A percentile compares a stretch with the other conserved stretches of the same genome.
Conservation (phyloP, 2,329 filamentous ascomycete species). For the Torrubiella hemipterigena region DNA sequence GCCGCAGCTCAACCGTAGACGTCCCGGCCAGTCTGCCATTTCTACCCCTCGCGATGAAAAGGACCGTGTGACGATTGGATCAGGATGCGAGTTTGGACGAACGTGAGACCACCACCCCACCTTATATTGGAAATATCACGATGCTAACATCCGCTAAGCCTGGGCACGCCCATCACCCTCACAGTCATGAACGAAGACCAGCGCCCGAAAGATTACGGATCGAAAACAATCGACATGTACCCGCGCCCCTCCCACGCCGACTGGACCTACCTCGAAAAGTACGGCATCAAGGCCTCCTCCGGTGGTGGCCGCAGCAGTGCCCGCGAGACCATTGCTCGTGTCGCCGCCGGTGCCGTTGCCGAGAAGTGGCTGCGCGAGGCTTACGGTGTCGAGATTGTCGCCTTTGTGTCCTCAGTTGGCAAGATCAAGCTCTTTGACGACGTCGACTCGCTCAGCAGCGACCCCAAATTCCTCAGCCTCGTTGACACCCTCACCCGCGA, state of each 20-base stretch:
- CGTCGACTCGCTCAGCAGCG: slow-evolving; percentile 52
- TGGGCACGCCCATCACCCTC: slow-evolving; percentile 84
- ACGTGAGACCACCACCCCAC: slow-evolving; percentile 29
- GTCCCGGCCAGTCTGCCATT: slow-evolving; percentile 80
- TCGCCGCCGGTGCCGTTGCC: slow-evolving; percentile 82
- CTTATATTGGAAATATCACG: not conserved
- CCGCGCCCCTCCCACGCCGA: slow-evolving; percentile 89
- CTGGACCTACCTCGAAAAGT: slow-evolving; percentile 96
- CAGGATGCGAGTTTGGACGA: slow-evolving; percentile 79
- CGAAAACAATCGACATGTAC: slow-evolving; percentile 81
- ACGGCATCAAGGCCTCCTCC: slow-evolving; percentile 82
- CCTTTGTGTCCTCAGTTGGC: slow-evolving; percentile 81
- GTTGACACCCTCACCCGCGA: slow-evolving; percentile 60
- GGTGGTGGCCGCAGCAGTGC: slow-evolving; percentile 85
- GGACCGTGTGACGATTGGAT: slow-evolving; percentile 84
- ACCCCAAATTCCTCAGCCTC: slow-evolving; percentile 68
- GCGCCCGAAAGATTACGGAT: slow-evolving; percentile 81
- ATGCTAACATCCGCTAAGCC: slow-evolving; percentile 11
- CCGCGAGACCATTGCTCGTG: slow-evolving; percentile 88
- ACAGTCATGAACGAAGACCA: slow-evolving; percentile 88
- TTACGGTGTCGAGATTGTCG: slow-evolving; percentile 81
- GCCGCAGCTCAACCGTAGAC: slow-evolving; percentile 81
- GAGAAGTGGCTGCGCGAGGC: slow-evolving; percentile 80
- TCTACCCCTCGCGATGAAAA: slow-evolving; percentile 91
- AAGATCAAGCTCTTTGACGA: slow-evolving; percentile 24